A percentile compares a stretch with the other conserved stretches of the same genome.
phyloP scores from a whole-genome alignment of 139 green algal genomes.

The Chara braunii region DNA sequence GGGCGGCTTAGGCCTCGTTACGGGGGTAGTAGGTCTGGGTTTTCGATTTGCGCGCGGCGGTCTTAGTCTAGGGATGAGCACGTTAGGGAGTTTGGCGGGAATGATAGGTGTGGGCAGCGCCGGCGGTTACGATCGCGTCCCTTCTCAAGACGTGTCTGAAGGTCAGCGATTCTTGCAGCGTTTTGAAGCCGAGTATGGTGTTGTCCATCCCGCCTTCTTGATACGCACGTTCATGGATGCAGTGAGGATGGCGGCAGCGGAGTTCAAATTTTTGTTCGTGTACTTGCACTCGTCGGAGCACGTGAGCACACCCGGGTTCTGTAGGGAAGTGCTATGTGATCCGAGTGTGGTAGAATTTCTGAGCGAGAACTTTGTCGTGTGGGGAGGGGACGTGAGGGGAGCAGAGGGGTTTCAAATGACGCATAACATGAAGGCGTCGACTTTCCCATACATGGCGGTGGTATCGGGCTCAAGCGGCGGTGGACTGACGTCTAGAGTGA shows the following conservation, averaged over 20 bases:
- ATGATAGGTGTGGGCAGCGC: no score
- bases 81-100: not conserved
- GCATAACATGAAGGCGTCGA: conserved; percentile 19
- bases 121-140: not conserved
- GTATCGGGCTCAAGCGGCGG: conserved; percentile 11
- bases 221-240: conserved; percentile 24
- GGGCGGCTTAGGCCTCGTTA: conserved; percentile 6
- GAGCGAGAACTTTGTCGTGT: conserved; percentile 35
- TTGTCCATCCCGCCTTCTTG: conserved; percentile 31
- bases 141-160: conserved; percentile 6
- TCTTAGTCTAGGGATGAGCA: no score
- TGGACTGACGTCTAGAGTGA: conserved; percentile 2
- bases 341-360: conserved; percentile 9
- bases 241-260: conserved; percentile 12
- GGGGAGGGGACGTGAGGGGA: conserved; percentile 37
- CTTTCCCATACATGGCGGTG: conserved; percentile 37
- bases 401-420: conserved; percentile 37
- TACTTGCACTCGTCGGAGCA: conserved; percentile 47
- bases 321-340: conserved; percentile 18
- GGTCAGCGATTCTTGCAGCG: conserved; percentile 6
- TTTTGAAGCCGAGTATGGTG: conserved; percentile 34
- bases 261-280: conserved; percentile 42
- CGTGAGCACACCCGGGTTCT: conserved; percentile 16
- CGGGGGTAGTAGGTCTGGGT: not conserved
- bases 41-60: conserved; percentile 2